Evolutionary conservation across 2,329 filamentous ascomycete species (phyloP).

Genomic region (Dothideomycetes sp.): DNA sequence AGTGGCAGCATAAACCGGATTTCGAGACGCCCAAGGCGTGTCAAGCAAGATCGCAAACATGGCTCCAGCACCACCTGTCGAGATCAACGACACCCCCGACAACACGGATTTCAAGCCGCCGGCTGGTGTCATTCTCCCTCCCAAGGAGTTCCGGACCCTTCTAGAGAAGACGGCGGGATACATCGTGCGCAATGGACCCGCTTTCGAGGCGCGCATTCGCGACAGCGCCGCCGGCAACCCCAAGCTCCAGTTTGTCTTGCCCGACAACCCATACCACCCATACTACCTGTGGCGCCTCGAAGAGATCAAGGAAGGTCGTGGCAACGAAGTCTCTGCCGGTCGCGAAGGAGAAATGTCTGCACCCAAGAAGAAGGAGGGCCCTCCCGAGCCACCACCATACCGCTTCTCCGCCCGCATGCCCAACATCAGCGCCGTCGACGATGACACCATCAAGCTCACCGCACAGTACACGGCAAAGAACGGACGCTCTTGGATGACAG

Average conservation of each 20-base stretch:
- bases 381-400: conserved; percentile 76
- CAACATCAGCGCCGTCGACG: conserved; percentile 88
- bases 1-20: no score
- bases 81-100: conserved; percentile 20
- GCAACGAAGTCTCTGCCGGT: conserved; percentile 68
- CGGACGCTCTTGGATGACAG: conserved; percentile 83
- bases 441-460: conserved; percentile 64
- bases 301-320: conserved; percentile 76
- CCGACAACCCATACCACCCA: conserved; percentile 71
- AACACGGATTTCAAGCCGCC: conserved; percentile 67
- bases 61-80: conserved; percentile 23
- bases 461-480: conserved; percentile 90
- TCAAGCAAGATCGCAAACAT: conserved; percentile 15
- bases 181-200: conserved; percentile 57
- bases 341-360: conserved; percentile 54
- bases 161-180: conserved; percentile 95
- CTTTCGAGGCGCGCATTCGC: conserved; percentile 75
- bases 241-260: conserved; percentile 83
- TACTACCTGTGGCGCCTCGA: conserved; percentile 87
- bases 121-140: conserved; percentile 75
- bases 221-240: conserved; percentile 75
- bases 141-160: conserved; percentile 68
- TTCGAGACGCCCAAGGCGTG: neutral
- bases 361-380: conserved; percentile 63
- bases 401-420: conserved; percentile 95